These are phyloP conservation scores for Pichia eremophila DNA, from an alignment of 805 yeast species.

Conservation along the genomic window DNA sequence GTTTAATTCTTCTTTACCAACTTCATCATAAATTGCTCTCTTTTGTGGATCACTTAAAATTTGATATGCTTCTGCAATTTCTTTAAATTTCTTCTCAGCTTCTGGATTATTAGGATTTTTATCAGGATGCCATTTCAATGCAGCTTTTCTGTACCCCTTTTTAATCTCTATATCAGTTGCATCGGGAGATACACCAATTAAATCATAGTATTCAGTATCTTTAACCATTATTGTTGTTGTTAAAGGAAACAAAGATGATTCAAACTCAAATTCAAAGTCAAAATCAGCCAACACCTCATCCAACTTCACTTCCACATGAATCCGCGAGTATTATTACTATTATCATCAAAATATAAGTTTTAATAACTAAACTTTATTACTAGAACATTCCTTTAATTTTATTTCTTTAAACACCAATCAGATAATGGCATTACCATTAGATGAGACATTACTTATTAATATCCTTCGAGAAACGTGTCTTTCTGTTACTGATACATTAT, in stretches of 20 bases:
- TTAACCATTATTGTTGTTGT: conserved; percentile 44
- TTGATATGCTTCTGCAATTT: conserved; percentile 62
- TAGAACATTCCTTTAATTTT: too few species aligned
- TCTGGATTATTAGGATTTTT: conserved; percentile 68
- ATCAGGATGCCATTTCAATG: conserved; percentile 72
- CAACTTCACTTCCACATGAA: background rate
- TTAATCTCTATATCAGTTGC: conserved; percentile 64
- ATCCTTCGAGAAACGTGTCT: conserved; percentile 10
- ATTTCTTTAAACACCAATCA: background rate
- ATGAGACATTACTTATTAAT: conserved; percentile 9
- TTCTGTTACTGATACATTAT: conserved; percentile 1
- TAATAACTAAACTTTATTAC: too few species aligned
- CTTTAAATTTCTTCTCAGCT: conserved; percentile 67
- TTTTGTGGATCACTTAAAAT: conserved; percentile 58
- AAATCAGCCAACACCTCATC: background rate
- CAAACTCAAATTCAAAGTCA: too few species aligned
- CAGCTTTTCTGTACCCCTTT: conserved; percentile 71
- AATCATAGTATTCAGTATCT: conserved; percentile 65
- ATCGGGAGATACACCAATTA: conserved; percentile 44
- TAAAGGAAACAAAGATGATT: too few species aligned
- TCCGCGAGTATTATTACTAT: too few species aligned
- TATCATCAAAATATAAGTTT: too few species aligned
- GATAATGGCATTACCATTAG: conserved; percentile 14
- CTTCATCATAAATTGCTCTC: conserved; percentile 62
- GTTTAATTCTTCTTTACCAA: conserved; percentile 53